Percentiles rank a stretch among this genome's conserved stretches.
These are phyloP conservation scores for Musa beccarii DNA, from an alignment of 176 grass and related monocot genomes.

Conservation along the genomic window DNA sequence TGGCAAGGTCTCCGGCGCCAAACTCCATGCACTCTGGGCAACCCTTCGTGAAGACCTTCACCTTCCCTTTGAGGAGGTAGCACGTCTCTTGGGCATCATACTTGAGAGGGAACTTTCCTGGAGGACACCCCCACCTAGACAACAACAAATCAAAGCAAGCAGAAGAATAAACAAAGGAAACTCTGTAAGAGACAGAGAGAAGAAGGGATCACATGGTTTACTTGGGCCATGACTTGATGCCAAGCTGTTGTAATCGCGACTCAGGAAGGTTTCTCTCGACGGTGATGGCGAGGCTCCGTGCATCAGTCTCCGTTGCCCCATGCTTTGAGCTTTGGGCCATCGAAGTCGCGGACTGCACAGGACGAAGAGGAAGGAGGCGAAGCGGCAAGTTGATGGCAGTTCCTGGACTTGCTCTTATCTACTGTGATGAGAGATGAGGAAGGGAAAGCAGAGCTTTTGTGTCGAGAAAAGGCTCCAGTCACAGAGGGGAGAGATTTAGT, in stretches of 20 bases:
- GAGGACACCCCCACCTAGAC: conserved; percentile 61
- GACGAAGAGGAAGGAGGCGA: not conserved
- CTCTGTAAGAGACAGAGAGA: not conserved
- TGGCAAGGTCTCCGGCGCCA: conserved; percentile 80
- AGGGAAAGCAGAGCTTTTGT: too few relatives aligned
- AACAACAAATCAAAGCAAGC: not conserved
- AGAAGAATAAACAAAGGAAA: not conserved
- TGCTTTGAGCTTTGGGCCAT: conserved; percentile 57
- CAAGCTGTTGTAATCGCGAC: conserved; percentile 64
- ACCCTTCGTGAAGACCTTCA: conserved; percentile 62
- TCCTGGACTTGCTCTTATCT: too few relatives aligned
- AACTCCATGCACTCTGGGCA: conserved; percentile 73
- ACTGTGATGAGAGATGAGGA: too few relatives aligned
- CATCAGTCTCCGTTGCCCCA: conserved; percentile 49
- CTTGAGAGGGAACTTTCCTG: conserved; percentile 79
- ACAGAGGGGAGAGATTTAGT: too few relatives aligned
- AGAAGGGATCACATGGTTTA: conserved; percentile 20
- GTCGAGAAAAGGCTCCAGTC: too few relatives aligned
- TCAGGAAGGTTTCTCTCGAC: conserved; percentile 65
- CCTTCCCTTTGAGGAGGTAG: conserved; percentile 77
- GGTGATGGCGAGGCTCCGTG: conserved; percentile 36
- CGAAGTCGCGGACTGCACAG: not conserved
- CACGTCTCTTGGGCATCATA: conserved; percentile 81
- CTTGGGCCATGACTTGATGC: conserved; percentile 97
- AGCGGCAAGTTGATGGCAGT: not conserved